Conservation (phyloP, 495 filamentous ascomycete genomes). For the Halenospora varia region DNA sequence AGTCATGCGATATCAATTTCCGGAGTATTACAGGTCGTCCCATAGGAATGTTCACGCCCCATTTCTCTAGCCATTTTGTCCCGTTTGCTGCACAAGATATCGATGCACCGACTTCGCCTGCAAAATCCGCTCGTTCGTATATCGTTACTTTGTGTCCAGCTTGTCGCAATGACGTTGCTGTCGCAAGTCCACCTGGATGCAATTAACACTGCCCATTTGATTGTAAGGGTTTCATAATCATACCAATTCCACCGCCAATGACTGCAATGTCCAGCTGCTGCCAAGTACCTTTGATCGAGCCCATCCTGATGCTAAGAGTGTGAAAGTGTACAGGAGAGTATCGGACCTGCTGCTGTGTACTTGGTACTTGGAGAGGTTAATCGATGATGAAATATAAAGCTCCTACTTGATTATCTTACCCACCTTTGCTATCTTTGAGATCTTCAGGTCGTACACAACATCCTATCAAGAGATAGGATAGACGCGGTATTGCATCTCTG, state of each 20-base stretch:
- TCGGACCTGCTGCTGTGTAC: neutral
- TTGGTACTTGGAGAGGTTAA: neutral
- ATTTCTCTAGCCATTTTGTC: conserved; percentile 42
- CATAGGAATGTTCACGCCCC: conserved; percentile 33
- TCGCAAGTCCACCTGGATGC: conserved; percentile 42
- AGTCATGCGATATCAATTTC: conserved; percentile 37
- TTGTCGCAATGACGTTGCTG: conserved; percentile 50
- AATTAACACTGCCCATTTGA: neutral
- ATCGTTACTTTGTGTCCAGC: conserved; percentile 52
- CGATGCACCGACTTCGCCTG: conserved; percentile 52
- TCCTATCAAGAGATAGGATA: neutral
- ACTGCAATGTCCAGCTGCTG: conserved; percentile 19
- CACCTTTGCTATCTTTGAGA: neutral
- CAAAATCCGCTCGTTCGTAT: conserved; percentile 48
- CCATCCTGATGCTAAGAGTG: conserved; percentile 9
- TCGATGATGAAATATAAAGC: neutral
- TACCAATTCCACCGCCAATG: conserved; percentile 22
- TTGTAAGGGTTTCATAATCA: neutral
- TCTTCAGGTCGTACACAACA: neutral
- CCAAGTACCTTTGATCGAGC: conserved; percentile 6
- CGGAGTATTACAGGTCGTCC: conserved; percentile 31
- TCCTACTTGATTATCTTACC: neutral
- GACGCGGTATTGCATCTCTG: neutral
- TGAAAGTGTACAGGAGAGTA: neutral
- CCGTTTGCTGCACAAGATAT: conserved; percentile 57